Percentiles rank a stretch among this genome's conserved stretches.
These are phyloP conservation scores for Quercus ilex DNA, from an alignment of 306 rosid genomes.

Conservation along the genomic window DNA sequence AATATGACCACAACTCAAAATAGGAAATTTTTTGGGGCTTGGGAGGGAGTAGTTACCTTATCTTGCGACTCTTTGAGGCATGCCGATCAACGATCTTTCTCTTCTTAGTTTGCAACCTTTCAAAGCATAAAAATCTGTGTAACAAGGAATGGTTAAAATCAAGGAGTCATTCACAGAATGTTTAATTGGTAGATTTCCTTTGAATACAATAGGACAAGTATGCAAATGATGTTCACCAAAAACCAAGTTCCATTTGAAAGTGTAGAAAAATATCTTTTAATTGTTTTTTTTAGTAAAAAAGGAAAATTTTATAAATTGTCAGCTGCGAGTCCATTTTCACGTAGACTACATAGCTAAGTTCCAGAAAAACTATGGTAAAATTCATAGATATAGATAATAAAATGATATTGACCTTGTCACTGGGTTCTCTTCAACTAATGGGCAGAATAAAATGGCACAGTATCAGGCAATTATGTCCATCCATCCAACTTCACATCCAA, in stretches of 20 bases:
- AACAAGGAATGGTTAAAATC: constrained; percentile 13
- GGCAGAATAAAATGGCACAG: background rate
- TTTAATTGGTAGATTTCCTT: background rate
- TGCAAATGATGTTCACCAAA: background rate
- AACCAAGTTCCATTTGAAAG: background rate
- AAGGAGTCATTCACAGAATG: constrained; percentile 5
- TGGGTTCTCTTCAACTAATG: background rate
- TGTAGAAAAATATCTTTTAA: background rate
- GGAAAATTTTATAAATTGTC: background rate
- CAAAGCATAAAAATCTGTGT: constrained; percentile 63
- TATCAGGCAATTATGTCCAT: background rate
- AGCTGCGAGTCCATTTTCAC: background rate
- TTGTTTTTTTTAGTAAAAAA: background rate
- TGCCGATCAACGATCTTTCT: constrained; percentile 82
- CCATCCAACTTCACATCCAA: background rate
- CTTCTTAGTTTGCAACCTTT: constrained; percentile 72
- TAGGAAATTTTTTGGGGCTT: background rate
- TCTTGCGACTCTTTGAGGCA: constrained; percentile 90
- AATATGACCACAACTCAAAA: background rate
- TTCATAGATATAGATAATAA: background rate
- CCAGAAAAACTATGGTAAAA: background rate
- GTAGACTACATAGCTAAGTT: background rate
- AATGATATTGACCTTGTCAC: background rate
- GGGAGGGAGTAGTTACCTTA: constrained; percentile 47
- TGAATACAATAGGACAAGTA: background rate